Evolutionary conservation across 495 filamentous ascomycete species (phyloP).

Genomic region (Immersiella caudata): DNA sequence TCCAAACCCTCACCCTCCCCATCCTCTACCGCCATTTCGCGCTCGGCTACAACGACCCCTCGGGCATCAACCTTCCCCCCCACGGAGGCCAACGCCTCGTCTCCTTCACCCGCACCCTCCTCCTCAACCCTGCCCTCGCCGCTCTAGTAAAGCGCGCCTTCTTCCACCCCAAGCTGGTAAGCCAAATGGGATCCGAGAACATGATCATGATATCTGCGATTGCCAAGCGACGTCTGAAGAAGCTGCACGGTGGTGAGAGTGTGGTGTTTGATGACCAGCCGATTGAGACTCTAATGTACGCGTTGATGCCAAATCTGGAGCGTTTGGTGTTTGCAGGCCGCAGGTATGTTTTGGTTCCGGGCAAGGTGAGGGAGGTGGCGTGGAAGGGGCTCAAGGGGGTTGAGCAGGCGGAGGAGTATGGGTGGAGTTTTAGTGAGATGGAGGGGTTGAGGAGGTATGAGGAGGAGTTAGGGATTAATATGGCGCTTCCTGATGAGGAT

Average conservation of each 20-base stretch:
- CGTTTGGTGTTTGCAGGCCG: not conserved
- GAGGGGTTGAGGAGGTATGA: not conserved
- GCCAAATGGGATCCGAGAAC: not conserved
- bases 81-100: not conserved
- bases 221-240: not conserved
- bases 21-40: slow-evolving; percentile 7
- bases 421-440: not conserved
- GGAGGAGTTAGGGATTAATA: not conserved
- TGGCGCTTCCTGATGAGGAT: slow-evolving; percentile 1
- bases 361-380: not conserved
- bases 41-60: slow-evolving; percentile 1
- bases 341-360: not conserved
- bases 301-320: slow-evolving; percentile 11
- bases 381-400: not conserved
- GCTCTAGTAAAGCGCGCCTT: slow-evolving; percentile 2
- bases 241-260: not conserved
- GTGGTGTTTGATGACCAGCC: not conserved
- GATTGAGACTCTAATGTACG: not conserved
- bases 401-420: not conserved
- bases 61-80: not conserved
- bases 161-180: slow-evolving; percentile 2
- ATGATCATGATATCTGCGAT: not conserved
- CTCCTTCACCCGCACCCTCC: not conserved
- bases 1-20: not conserved
- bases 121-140: not conserved